Evolutionary conservation across 108 stramenopile genomes (phyloP).

Genomic region (Nitzschia sp.): DNA sequence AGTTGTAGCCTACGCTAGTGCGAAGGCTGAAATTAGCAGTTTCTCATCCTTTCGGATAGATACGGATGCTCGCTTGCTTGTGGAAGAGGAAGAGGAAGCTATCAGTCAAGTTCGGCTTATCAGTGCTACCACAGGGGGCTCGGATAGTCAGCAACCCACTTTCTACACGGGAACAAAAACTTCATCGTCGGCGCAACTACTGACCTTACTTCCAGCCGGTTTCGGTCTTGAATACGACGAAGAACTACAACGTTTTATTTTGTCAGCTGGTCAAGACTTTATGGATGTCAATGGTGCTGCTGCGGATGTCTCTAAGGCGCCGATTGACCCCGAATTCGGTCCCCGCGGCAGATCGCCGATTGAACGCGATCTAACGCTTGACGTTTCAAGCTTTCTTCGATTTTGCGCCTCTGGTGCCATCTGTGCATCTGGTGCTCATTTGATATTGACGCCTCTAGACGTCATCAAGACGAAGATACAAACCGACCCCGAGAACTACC

Average conservation of each 20-base stretch:
- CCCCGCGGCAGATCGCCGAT: constrained; percentile 84
- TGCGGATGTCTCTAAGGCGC: constrained; percentile 32
- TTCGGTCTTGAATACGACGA: constrained; percentile 69
- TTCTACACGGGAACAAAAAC: constrained; percentile 42
- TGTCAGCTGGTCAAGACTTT: constrained; percentile 42
- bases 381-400: constrained; percentile 54
- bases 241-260: constrained; percentile 51
- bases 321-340: constrained; percentile 81
- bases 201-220: constrained; percentile 75
- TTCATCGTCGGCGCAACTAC: constrained; percentile 56
- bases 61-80: constrained; percentile 28
- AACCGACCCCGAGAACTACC: constrained; percentile 72
- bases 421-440: constrained; percentile 73
- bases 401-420: constrained; percentile 78
- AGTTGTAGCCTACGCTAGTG: constrained; percentile 41
- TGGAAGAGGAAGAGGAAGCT: constrained; percentile 22
- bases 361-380: constrained; percentile 75
- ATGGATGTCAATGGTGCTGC: constrained; percentile 41
- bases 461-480: constrained; percentile 84
- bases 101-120: constrained; percentile 18
- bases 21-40: constrained; percentile 43
- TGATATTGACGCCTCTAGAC: constrained; percentile 63
- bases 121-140: constrained; percentile 20
- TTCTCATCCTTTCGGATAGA: constrained; percentile 42
- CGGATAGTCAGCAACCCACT: constrained; percentile 28